Evolutionary conservation across 2,329 filamentous ascomycete genomes (phyloP), one percentile per base, ranked within the genome.

Genomic region (Aspergillus thermomutatus): DNA sequence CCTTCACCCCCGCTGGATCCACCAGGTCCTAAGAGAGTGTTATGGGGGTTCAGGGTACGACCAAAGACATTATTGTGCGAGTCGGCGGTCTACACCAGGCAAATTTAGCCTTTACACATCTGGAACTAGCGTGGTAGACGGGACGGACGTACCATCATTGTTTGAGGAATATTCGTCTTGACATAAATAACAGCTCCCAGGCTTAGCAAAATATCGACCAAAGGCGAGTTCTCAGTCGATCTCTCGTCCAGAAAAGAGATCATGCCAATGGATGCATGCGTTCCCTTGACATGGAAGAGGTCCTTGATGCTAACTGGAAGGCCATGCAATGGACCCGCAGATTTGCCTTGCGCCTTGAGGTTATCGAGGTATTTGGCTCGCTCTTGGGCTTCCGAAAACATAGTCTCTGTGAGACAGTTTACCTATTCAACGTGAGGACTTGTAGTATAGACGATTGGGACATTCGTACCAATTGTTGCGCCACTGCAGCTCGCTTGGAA

Each of bases 111-210:
- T 8, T 28, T 28, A 7, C 7, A 17, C 31, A 37, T 45, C 2
- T 3, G 7, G 43, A 72, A 11, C 40, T 0, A 23, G 14, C 3
- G 5, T 17, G 34, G 48, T 28, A 8, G 7, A 14, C n/a, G n/a
- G n/a, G n/a, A n/a, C 3, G 10, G 48, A 26, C 83, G 79, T 54
- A 88, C 87, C 78, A 82, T 79, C 60, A 84, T 74, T 0, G 80
- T 82, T 58, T 82, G 79, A 3, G 82, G 81, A 1, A 84, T 69
- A 57, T 83, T 83, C 3, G 82, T 84, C 66, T 84, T 66, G 26
- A 64, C 64, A 43, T 65, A 66, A 19, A 65, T 82, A 66, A 83
- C 76, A 1, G 81, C 64, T 2, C 64, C 64, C 3, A 64, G 46
- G 2, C 57, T 52, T 3, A 66, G 48, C 3, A 66, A 53, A 11